These are phyloP conservation scores for Verbascum thapsus DNA, from an alignment of 257 asterid genomes.

Conservation along the genomic window DNA sequence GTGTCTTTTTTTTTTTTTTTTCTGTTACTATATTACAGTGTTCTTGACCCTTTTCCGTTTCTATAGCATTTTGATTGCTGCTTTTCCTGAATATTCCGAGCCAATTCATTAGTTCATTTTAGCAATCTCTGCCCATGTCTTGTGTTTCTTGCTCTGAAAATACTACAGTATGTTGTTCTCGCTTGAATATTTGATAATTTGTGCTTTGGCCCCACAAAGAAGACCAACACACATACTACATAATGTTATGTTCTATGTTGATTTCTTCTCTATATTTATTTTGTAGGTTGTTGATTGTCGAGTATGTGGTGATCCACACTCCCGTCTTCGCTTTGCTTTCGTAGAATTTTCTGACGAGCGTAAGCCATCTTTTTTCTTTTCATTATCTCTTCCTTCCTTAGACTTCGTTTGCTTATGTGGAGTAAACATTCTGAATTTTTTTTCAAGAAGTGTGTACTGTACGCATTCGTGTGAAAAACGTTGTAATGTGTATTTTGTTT, in stretches of 20 bases:
- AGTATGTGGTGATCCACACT: conserved; percentile 97
- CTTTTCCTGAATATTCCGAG: neutral
- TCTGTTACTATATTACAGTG: neutral
- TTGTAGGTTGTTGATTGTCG: conserved; percentile 94
- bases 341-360: conserved; percentile 94
- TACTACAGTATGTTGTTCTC: neutral
- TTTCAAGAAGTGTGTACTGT: no score
- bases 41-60: neutral
- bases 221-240: neutral
- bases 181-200: neutral
- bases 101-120: neutral
- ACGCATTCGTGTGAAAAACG: no score
- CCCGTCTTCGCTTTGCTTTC: conserved; percentile 97
- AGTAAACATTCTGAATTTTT: no score
- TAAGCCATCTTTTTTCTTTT: conserved; percentile 37
- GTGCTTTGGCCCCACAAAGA: neutral
- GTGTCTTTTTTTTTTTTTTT: neutral
- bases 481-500: no score
- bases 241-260: neutral
- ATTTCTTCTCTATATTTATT: conserved; percentile 11
- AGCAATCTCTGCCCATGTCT: neutral
- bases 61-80: neutral
- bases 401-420: no score
- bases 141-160: neutral
- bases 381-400: no score